A percentile compares a stretch with the other conserved stretches of the same genome.
Conservation (phyloP, 176 grass and related monocot species). For the Alopecurus myosuroides region DNA sequence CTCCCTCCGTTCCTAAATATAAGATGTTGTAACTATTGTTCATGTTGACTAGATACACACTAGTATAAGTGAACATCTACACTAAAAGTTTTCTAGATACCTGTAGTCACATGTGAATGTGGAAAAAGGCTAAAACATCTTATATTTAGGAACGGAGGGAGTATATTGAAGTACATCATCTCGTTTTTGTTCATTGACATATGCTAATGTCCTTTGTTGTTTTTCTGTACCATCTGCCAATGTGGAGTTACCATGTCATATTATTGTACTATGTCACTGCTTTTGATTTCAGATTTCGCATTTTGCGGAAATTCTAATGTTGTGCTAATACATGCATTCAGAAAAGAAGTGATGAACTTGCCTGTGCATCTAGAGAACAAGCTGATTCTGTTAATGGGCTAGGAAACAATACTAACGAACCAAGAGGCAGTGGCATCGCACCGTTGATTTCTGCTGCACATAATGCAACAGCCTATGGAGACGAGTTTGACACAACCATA, state of each 20-base stretch:
- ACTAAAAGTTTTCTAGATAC: too few relatives aligned
- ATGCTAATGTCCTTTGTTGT: not conserved
- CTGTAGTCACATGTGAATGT: too few relatives aligned
- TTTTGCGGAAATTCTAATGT: conserved; percentile 13
- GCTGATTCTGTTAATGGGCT: conserved; percentile 55
- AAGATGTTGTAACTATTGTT: too few relatives aligned
- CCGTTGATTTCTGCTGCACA: conserved; percentile 56
- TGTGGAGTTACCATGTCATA: not conserved
- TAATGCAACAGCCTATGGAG: conserved; percentile 50
- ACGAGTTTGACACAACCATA: conserved; percentile 86
- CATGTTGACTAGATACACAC: too few relatives aligned
- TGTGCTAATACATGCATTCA: conserved; percentile 36
- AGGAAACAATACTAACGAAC: conserved; percentile 42
- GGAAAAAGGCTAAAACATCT: too few relatives aligned
- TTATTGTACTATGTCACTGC: not conserved
- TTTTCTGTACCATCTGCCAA: conserved; percentile 8
- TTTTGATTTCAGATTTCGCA: not conserved
- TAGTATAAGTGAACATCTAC: too few relatives aligned
- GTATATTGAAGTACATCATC: not conserved
- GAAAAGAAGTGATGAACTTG: conserved; percentile 81
- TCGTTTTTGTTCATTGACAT: not conserved
- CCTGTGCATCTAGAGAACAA: conserved; percentile 58
- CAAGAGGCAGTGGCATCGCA: conserved; percentile 45
- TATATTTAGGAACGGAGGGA: too few relatives aligned
- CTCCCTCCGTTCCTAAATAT: too few relatives aligned